Evolutionary conservation across 768 basidiomycete species (phyloP), one percentile per base, ranked within the genome.

Genomic region (Flagelloscypha sp.): DNA sequence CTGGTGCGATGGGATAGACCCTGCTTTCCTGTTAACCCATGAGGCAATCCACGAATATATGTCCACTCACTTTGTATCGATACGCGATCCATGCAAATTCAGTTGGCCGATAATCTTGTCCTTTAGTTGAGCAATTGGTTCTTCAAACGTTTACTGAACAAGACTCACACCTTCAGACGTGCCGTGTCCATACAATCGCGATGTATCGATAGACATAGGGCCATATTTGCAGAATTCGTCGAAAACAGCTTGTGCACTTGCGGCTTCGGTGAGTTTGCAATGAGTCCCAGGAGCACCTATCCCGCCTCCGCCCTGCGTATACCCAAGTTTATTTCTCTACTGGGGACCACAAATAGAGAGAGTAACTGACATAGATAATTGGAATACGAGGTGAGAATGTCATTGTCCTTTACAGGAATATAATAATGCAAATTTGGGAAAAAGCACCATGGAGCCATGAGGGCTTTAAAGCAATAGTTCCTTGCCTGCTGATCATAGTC

Each of bases 131-230:
- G 29, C 27, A 15, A 27, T 22, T 19, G 16, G 7, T 5, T 9
- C 8, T 8, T 9, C 15, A 19, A 35, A 19, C 6, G 20, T 5
- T 5, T 4, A n/a, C 13, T 2, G 17, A 10, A 41, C 33, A 11
- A 9, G 20, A 33, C 55, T 6, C 19, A 66, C 70, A 46, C 60
- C 59, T 48, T 82, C 76, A 6, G 74, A 73, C 0, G 76, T 76
- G 1, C 75, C 73, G 17, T 60, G 61, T 8, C 55, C 61, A 37
- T 79, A 76, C 6, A 59, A 46, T 12, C 71, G 59, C 7, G 74
- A 66, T 1, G 72, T 70, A 39, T 78, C 75, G 16, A 77, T 51
- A 40, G 65, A 64, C 4, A 38, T 47, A 33, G 66, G 58, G 5
- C 65, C 65, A 18, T 57, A 48, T 8, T 44, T 43, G 37, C 60